Percentiles rank a stretch among this genome's conserved stretches.
Evolutionary conservation across 192 early-diverging fungal genomes (phyloP).

Genomic region (Spinellus fusiger): DNA sequence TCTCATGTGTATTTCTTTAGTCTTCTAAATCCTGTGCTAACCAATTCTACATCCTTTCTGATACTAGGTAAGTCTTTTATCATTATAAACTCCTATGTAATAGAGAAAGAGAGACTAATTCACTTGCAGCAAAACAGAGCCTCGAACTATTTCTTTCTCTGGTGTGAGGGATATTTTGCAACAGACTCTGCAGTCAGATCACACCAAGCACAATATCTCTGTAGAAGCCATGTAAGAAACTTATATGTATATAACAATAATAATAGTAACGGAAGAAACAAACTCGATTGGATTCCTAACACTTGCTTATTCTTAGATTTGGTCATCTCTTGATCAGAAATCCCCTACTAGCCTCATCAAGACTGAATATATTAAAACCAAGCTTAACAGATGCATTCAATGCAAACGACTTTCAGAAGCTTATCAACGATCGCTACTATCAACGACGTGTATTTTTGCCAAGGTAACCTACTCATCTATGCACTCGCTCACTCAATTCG

Average conservation of each 20-base stretch:
- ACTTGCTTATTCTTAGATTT: conserved; percentile 7
- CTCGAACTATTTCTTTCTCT: background rate
- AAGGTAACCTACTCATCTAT: background rate
- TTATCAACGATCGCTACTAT: background rate
- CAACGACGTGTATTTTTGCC: background rate
- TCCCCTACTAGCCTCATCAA: background rate
- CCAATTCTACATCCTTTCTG: no score
- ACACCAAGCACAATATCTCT: background rate
- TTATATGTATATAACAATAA: background rate
- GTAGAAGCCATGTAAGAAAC: conserved; percentile 10
- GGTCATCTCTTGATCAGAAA: conserved; percentile 9
- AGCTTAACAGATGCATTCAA: background rate
- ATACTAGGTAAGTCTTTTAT: no score
- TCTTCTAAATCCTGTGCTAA: background rate
- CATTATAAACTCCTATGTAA: no score
- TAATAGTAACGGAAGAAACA: no score
- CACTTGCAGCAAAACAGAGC: background rate
- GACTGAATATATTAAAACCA: conserved; percentile 1
- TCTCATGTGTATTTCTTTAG: background rate
- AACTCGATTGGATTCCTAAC: no score
- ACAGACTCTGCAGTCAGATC: background rate
- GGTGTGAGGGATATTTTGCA: background rate
- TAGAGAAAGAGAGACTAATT: no score
- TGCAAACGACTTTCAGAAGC: background rate
- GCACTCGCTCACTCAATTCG: background rate